Percentiles rank a stretch among this genome's conserved stretches.
Evolutionary conservation across 1,284 basidiomycete genomes (phyloP).

Genomic region (Leccinum insolens): DNA sequence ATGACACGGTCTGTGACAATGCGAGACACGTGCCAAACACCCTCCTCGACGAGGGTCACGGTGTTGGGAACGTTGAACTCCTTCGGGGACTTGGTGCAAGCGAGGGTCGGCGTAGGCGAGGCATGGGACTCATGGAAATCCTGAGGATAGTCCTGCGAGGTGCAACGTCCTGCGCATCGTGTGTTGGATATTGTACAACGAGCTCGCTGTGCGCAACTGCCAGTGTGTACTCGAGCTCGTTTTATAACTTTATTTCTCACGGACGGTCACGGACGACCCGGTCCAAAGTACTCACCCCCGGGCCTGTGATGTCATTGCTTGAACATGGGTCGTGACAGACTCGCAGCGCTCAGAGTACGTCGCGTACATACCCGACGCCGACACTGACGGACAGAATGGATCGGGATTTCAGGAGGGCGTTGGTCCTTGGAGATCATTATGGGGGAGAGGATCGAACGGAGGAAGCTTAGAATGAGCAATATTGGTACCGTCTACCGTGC

Average conservation of each 20-base stretch:
- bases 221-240: background rate
- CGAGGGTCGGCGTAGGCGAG: slow-evolving; percentile 18
- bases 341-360: slow-evolving; percentile 36
- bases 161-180: slow-evolving; percentile 30
- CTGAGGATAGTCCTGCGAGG: slow-evolving; percentile 24
- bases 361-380: background rate
- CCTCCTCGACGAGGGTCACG: slow-evolving; percentile 26
- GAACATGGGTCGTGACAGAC: slow-evolving; percentile 34
- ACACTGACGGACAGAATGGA: background rate
- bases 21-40: slow-evolving; percentile 37
- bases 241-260: slow-evolving; percentile 23
- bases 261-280: slow-evolving; percentile 2
- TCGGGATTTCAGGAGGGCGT: too few relatives aligned
- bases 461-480: too few relatives aligned
- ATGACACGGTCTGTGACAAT: slow-evolving; percentile 29
- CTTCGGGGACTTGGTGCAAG: slow-evolving; percentile 28
- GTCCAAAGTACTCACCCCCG: slow-evolving; percentile 2
- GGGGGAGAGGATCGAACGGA: too few relatives aligned
- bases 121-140: slow-evolving; percentile 12
- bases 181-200: slow-evolving; percentile 3
- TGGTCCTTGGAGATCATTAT: too few relatives aligned
- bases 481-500: too few relatives aligned
- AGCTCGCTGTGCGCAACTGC: slow-evolving; percentile 8
- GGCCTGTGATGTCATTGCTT: background rate
- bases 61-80: slow-evolving; percentile 19